Evolutionary conservation across 805 yeast species (phyloP).

Genomic region (Barnettozyma sp.): DNA sequence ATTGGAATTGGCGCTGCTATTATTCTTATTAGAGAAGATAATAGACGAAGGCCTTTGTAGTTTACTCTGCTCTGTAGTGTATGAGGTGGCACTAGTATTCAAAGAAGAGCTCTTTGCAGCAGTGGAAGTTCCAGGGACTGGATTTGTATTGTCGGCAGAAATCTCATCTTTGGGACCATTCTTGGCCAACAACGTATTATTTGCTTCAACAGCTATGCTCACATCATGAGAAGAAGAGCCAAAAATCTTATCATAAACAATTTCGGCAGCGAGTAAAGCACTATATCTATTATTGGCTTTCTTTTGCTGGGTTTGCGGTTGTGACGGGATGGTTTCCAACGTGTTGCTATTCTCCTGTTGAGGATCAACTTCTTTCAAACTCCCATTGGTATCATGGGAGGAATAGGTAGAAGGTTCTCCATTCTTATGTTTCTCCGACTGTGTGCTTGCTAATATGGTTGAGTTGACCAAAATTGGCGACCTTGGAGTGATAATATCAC

Average conservation of each 20-base stretch:
- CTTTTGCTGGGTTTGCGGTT: too few species aligned
- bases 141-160: too few species aligned
- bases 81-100: background rate
- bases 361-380: background rate
- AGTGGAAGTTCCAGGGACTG: constrained; percentile 11
- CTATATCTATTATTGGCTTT: constrained; percentile 24
- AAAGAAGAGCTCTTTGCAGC: constrained; percentile 13
- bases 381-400: constrained; percentile 11
- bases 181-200: too few species aligned
- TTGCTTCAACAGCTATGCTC: background rate
- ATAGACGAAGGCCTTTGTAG: constrained; percentile 5
- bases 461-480: constrained; percentile 18
- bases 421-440: constrained; percentile 15
- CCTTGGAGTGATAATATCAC: constrained; percentile 31
- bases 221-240: constrained; percentile 15
- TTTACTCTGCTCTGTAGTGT: constrained; percentile 10
- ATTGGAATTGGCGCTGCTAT: constrained; percentile 10
- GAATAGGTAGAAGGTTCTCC: constrained; percentile 9
- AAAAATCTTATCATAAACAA: constrained; percentile 24
- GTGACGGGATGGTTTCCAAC: constrained; percentile 1
- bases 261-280: constrained; percentile 25
- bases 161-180: too few species aligned
- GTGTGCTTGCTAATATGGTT: constrained; percentile 7
- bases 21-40: constrained; percentile 9
- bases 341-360: constrained; percentile 1